phyloP scores from a whole-genome alignment of 2,329 filamentous ascomycete species.

The Colletotrichum sansevieriae region DNA sequence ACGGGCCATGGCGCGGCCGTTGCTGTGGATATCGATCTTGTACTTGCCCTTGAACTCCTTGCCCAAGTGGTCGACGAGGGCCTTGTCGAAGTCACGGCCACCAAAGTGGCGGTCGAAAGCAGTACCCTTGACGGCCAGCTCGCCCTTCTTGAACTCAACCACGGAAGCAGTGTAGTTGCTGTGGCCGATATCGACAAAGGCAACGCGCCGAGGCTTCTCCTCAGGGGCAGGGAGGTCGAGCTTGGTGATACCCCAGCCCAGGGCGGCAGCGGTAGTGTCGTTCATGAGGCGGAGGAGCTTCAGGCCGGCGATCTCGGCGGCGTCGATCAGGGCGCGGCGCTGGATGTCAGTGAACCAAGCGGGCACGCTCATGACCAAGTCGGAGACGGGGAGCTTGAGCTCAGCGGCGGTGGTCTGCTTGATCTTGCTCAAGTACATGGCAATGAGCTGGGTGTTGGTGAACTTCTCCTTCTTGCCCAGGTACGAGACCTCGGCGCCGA shows the following conservation, averaged over 20 bases:
- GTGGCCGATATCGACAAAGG: conserved; percentile 95
- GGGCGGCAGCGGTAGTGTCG: conserved; percentile 94
- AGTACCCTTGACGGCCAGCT: conserved; percentile 92
- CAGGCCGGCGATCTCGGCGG: conserved; percentile 91
- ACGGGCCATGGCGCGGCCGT: conserved; percentile 90
- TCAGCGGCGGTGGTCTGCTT: conserved; percentile 88
- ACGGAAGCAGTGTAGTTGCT: conserved; percentile 95
- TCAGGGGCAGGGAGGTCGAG: conserved; percentile 88
- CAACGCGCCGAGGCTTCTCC: conserved; percentile 91
- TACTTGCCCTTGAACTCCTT: conserved; percentile 98
- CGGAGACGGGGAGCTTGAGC: conserved; percentile 90
- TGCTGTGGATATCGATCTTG: conserved; percentile 94
- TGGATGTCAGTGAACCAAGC: conserved; percentile 98
- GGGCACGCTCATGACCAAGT: conserved; percentile 93
- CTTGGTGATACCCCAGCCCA: conserved; percentile 98
- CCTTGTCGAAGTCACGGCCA: conserved; percentile 97
- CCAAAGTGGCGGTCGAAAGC: conserved; percentile 96
- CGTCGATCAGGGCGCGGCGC: conserved; percentile 89
- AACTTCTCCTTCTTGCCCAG: conserved; percentile 95
- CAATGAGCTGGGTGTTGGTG: conserved; percentile 91
- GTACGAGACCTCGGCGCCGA: conserved; percentile 94
- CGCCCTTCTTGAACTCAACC: conserved; percentile 97
- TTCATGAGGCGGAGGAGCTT: conserved; percentile 96
- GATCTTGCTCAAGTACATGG: conserved; percentile 97
- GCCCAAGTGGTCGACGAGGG: conserved; percentile 92